Evolutionary conservation across 2,329 filamentous ascomycete genomes (phyloP).

Genomic region (Aspergillus floridensis): DNA sequence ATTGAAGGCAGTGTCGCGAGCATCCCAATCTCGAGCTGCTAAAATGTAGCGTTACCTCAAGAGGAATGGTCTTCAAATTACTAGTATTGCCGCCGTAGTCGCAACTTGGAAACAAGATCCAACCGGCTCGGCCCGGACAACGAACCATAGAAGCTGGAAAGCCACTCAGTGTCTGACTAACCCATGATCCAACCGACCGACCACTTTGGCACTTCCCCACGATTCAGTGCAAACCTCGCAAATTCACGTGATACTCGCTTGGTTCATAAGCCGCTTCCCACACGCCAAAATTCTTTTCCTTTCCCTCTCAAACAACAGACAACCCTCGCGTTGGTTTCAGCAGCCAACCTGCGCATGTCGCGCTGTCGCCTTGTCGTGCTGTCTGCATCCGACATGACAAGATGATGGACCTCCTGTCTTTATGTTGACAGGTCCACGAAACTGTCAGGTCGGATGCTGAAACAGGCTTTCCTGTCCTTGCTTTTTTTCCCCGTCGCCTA

Average conservation of each 20-base stretch:
- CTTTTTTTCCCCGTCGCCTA: neutral
- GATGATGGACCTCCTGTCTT: neutral
- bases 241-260: neutral
- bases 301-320: neutral
- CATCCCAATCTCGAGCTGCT: neutral
- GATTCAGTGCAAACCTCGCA: neutral
- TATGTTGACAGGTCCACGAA: neutral
- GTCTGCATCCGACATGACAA: neutral
- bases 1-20: too few relatives aligned
- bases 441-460: neutral
- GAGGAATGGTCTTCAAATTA: neutral
- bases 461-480: neutral
- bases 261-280: neutral
- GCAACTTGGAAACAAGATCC: neutral
- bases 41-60: neutral
- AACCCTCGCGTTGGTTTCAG: neutral
- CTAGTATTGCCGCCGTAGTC: neutral
- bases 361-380: neutral
- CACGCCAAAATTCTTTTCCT: neutral
- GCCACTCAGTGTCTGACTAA: neutral
- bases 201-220: neutral
- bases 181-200: too few relatives aligned
- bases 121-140: conserved; percentile 12
- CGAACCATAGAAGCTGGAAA: conserved; percentile 1
- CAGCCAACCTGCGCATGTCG: neutral